These are phyloP conservation scores for Talaromyces sp. DNA, from an alignment of 2,329 filamentous ascomycete species.

Conservation along the genomic window DNA sequence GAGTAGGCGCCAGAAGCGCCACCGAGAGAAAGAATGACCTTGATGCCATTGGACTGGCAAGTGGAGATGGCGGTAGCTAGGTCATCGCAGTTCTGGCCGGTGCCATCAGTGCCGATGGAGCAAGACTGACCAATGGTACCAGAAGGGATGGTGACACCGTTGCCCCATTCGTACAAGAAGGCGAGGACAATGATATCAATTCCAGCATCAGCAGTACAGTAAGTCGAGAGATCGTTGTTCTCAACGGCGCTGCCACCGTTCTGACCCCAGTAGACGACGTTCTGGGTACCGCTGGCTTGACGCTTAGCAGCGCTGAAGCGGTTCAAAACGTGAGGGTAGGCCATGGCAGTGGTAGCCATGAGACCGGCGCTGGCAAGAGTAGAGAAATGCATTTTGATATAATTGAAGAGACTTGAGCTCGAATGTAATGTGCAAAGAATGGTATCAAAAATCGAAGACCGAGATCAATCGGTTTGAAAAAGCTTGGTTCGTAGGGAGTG, in stretches of 20 bases:
- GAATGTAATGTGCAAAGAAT: conserved; percentile 2
- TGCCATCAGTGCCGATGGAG: conserved; percentile 25
- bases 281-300: conserved; percentile 11
- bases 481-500: conserved; percentile 8
- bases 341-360: conserved; percentile 13
- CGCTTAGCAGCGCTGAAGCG: conserved; percentile 3
- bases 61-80: conserved; percentile 41
- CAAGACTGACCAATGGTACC: conserved; percentile 42
- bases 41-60: conserved; percentile 44
- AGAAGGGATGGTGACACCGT: conserved; percentile 35
- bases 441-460: neutral
- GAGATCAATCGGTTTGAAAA: conserved; percentile 13
- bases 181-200: conserved; percentile 46
- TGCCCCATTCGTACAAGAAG: conserved; percentile 42
- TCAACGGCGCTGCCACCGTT: conserved; percentile 4
- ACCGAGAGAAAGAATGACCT: conserved; percentile 47
- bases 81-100: conserved; percentile 32
- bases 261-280: conserved; percentile 18
- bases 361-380: conserved; percentile 13
- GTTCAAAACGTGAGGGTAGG: conserved; percentile 11
- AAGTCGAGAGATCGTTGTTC: conserved; percentile 23
- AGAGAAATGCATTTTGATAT: conserved; percentile 15
- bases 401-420: neutral
- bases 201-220: conserved; percentile 38
- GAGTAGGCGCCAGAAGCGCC: conserved; percentile 41